These are phyloP conservation scores for Meira nashicola DNA, from an alignment of 1,284 basidiomycete genomes.

Conservation along the genomic window DNA sequence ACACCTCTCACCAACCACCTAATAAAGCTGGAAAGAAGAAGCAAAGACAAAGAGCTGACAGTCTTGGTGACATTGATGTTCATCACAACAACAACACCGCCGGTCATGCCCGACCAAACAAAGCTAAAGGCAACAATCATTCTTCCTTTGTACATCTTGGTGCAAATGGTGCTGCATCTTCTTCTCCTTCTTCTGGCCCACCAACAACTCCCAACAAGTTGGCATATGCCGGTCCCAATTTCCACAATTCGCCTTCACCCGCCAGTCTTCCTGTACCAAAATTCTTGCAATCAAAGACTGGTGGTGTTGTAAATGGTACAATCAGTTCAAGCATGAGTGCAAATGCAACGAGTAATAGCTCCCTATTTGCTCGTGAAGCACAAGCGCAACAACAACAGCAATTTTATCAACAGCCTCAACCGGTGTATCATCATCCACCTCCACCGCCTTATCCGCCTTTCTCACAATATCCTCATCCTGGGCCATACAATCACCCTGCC, in stretches of 20 bases:
- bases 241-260: constrained; percentile 46
- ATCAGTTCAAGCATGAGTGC: constrained; percentile 16
- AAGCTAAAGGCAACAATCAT: neutral
- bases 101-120: neutral
- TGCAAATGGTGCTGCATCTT: constrained; percentile 11
- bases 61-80: constrained; percentile 14
- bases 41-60: constrained; percentile 17
- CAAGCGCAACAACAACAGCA: constrained; percentile 9
- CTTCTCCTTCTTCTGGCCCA: neutral
- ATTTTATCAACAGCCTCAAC: constrained; percentile 21
- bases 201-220: constrained; percentile 10
- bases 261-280: constrained; percentile 42
- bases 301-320: neutral
- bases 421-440: constrained; percentile 8
- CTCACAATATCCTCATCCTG: neutral
- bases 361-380: constrained; percentile 24
- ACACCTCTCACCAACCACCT: neutral
- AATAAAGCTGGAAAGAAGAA: neutral
- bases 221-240: constrained; percentile 44
- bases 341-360: constrained; percentile 1
- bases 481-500: too few relatives aligned
- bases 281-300: constrained; percentile 15
- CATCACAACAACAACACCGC: neutral
- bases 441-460: too few relatives aligned
- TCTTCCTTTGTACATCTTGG: neutral